Base-by-base conservation (phyloP, 805 yeast species). In the Ogataea ganodermae region DNA sequence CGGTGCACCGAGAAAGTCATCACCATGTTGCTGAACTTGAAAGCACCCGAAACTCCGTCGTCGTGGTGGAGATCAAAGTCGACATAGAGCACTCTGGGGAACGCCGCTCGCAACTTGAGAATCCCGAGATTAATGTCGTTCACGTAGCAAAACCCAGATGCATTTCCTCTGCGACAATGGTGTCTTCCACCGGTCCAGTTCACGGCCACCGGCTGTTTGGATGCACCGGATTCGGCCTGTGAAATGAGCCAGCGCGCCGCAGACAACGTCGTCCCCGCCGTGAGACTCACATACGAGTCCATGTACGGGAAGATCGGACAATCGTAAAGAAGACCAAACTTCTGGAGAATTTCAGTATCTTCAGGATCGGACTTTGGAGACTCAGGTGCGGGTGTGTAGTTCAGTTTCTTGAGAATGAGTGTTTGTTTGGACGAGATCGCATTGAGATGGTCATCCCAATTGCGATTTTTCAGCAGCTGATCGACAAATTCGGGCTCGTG, bases 181-280 rank as follows among this genome's bases (percentile, higher is more conserved):
- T 86, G 94, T 40, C 91, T 65, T 1, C 94, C 95, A 6, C 95
- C 95, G 57, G 80, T 78, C 90, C 90, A 86, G 58, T 84, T 84
- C 37, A 86, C 71, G 1, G 77, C 82, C 1, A 79, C 65, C 8
- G 61, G 49, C 32, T 68, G 70, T 22, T 35, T 44, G 8, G 41
- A 46, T 30, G 56, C 36, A 23, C 8, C 37, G 40, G 12, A 33
- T 28, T 21, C 22, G 22, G 16, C 10, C 7, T 48, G 48, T 2
- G 38, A 42, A 1, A 60, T 42, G 3, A 75, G 53, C 56, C 67
- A 69, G 5, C 65, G 62, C 0, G 79, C 80, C 8, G 83, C 70
- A 9, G 74, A 59, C 9, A 85, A 51, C 2, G 87, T 79, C 0
- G 89, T 77, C 0, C 88, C 87, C 0, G 85, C 80, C 0, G 74